Base-by-base conservation (phyloP, 2,329 filamentous ascomycete species). In the Phaeoacremonium minimum region DNA sequence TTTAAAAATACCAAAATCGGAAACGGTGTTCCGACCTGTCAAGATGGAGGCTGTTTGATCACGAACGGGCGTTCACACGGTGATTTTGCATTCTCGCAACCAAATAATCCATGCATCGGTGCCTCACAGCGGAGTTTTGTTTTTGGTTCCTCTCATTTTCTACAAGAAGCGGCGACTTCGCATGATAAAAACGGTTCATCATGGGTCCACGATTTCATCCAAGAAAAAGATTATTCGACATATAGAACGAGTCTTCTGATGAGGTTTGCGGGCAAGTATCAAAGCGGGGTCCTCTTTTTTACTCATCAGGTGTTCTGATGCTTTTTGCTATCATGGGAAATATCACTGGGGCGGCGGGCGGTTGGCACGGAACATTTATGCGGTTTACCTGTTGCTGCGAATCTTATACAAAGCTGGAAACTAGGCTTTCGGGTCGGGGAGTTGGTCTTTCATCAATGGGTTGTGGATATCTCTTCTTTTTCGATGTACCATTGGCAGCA, bases 131-230 rank as follows among this genome's bases (percentile, higher is more conserved):
- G 66, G 65, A 67, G 64, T 67, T 66, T 52, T 56, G 52, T 51
- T 54, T 43, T 44, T 48, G 43, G 39, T 46, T 53, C 39, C 48
- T 51, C 52, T 40, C 48, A 46, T 47, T 43, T 42, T 49, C 46
- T 53, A 50, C 56, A 52, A 51, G 51, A 55, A 60, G 58, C 56
- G 59, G 53, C 52, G 51, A 48, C 51, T 60, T 53, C 44, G 53
- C 53, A 64, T 62, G 63, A 59, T 64, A 66, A 62, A 60, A 60
- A 60, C 61, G 59, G 60, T 59, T 65, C 58, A 63, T 66, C 59
- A 71, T 61, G 68, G 67, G 56, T 71, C 51, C 60, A 73, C 68
- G 64, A 68, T 63, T 54, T 60, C 56, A 61, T 60, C 57, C 61
- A 64, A 64, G 60, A 63, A 67, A 67, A 70, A 64, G 52, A 61